A percentile compares a stretch with the other conserved stretches of the same genome.
Conservation (phyloP, 2,329 filamentous ascomycete genomes). For the Apiospora sp. region DNA sequence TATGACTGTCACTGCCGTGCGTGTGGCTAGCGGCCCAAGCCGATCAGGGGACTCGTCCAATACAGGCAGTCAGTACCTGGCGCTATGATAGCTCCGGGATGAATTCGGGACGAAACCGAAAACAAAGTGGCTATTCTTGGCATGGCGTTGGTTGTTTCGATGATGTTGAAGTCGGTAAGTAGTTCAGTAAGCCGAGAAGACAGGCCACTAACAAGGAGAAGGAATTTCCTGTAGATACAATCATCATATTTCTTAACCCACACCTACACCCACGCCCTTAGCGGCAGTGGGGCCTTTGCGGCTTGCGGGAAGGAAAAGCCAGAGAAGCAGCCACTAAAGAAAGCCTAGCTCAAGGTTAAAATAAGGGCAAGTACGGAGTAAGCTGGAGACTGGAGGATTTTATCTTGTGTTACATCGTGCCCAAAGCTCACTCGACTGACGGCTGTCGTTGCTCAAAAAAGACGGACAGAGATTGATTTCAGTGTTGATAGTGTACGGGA, state of each 20-base stretch:
- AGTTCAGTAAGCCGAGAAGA: not conserved
- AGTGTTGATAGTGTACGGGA: not conserved
- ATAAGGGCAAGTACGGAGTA: not conserved
- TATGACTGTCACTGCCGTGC: not conserved
- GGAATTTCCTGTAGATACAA: not conserved
- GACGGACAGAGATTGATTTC: not conserved
- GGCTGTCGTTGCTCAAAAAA: not conserved
- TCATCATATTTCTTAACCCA: not conserved
- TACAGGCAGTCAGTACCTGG: not conserved
- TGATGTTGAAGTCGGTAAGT: not conserved
- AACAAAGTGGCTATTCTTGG: not conserved
- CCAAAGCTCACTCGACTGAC: not conserved
- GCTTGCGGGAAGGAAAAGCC: not conserved
- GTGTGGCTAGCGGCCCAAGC: slow-evolving; percentile 7
- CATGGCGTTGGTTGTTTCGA: not conserved
- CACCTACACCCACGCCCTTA: not conserved
- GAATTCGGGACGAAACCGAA: not conserved
- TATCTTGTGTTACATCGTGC: slow-evolving; percentile 1
- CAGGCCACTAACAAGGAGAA: not conserved
- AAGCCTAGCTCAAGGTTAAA: slow-evolving; percentile 3
- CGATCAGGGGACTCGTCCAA: slow-evolving; percentile 14
- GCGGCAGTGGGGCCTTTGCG: not conserved
- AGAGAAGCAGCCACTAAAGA: not conserved
- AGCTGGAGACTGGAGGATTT: not conserved
- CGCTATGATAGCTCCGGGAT: slow-evolving; percentile 1